Evolutionary conservation across 2,329 filamentous ascomycete species (phyloP), one percentile per base, ranked within the genome.

Genomic region (Dothideomycetes sp.): DNA sequence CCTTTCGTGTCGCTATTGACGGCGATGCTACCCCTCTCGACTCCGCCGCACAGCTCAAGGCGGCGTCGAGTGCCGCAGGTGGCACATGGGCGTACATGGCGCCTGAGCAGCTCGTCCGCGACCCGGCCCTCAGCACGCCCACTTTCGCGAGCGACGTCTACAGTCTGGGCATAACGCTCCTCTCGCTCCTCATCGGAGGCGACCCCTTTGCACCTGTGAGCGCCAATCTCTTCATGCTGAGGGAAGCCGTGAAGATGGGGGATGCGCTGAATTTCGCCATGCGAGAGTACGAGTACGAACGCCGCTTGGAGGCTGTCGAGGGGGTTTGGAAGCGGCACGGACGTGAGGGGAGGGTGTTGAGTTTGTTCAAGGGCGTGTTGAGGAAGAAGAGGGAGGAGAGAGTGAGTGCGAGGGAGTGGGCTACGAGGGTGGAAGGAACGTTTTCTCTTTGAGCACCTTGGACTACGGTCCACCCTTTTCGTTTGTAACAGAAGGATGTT

Each of bases 81-180:
- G 66, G 64, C 0, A 70, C 65, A 0, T 69, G 64, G 62, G 64
- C 65, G 40, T 69, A 57, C 52, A 62, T 38, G 60, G 63, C 49
- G 3, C 56, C 52, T 40, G 44, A 56, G 43, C 40, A 60, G 54
- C 16, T 60, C 27, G 49, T 49, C 9, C 45, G 47, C 19, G 51
- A 56, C 15, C 47, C 47, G n/a, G 45, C 49, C 7, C 36, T 52
- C 19, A 54, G 47, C 36, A 50, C 47, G 4, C 57, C 56, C 1
- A 60, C 59, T 0, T 49, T 52, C 3, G 50, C 56, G 0, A 55
- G 58, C 3, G 66, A 70, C 40, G 53, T 66, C 15, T 69, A 65
- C 58, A 58, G 60, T 31, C 54, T 69, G 5, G 65, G 61, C 16
- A 59, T 69, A 22, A 65, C 64, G 2, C 51, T 70, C 8, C 51